These are phyloP conservation scores for Nicotiana otophora DNA, from an alignment of 257 asterid species.

Conservation along the genomic window DNA sequence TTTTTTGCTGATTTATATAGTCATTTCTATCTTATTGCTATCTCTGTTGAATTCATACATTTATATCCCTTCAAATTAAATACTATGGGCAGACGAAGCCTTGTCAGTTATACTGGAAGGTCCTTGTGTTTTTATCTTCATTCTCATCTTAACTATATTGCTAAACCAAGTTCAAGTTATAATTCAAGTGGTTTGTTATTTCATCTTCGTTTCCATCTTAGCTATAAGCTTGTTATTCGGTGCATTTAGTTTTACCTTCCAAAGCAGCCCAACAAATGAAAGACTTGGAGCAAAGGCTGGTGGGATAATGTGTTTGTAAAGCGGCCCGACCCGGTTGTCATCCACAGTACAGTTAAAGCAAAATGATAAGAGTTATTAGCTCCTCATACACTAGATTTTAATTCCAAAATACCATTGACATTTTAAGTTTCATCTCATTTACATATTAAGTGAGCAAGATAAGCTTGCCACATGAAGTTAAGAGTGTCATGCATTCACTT, in stretches of 20 bases:
- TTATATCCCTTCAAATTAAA: no score
- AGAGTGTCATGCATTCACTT: neutral
- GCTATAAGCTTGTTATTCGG: no score
- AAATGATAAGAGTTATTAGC: neutral
- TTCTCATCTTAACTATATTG: no score
- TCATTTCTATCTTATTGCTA: no score
- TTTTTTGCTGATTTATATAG: no score
- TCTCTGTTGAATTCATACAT: no score
- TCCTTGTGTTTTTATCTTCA: no score
- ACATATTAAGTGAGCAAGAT: neutral
- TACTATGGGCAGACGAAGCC: no score
- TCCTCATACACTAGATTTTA: neutral
- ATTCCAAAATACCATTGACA: neutral
- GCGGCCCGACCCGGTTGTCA: constrained; percentile 85
- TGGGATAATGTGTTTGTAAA: constrained; percentile 80
- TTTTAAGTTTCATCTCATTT: neutral
- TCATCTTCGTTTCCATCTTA: no score
- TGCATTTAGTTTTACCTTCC: constrained; percentile 56
- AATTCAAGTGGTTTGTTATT: no score
- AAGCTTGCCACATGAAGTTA: neutral
- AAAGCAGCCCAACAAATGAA: constrained; percentile 88
- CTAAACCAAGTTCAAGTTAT: no score
- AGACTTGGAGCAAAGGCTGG: constrained; percentile 75
- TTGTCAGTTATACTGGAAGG: no score
- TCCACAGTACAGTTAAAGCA: constrained; percentile 41